Evolutionary conservation across 2,329 filamentous ascomycete genomes (phyloP).

Genomic region (Penicillium digitatum): DNA sequence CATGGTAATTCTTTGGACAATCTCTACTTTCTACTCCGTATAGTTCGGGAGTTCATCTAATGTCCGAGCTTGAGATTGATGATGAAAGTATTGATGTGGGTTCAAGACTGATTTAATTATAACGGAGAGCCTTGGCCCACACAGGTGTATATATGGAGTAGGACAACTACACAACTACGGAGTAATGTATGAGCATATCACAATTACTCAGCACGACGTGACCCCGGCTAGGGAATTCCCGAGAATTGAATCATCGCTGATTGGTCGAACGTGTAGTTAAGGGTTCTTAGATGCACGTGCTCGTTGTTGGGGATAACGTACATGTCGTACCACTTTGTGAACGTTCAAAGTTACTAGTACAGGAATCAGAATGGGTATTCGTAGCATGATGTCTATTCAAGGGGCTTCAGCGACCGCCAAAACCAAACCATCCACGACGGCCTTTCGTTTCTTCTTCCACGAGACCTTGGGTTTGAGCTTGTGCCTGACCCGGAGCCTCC

Average conservation of each 20-base stretch:
- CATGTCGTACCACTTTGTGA: background rate
- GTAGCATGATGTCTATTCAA: background rate
- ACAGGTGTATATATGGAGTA: background rate
- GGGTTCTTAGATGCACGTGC: background rate
- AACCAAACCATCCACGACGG: slow-evolving; percentile 76
- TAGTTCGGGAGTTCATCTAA: background rate
- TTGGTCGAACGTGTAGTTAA: background rate
- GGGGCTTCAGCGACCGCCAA: slow-evolving; percentile 44
- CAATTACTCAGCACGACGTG: slow-evolving; percentile 11
- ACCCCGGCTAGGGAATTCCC: slow-evolving; percentile 1
- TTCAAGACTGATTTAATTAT: background rate
- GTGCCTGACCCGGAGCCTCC: slow-evolving; percentile 26
- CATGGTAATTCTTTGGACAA: background rate
- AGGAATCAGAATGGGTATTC: background rate
- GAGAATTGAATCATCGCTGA: background rate
- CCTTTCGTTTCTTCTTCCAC: slow-evolving; percentile 44
- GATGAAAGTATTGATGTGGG: background rate
- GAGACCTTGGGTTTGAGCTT: background rate
- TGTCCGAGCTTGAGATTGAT: background rate
- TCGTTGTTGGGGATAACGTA: slow-evolving; percentile 1
- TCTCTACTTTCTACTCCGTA: background rate
- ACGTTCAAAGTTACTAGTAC: background rate
- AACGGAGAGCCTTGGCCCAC: background rate
- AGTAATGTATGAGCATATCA: background rate
- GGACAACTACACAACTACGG: background rate